Conservation (phyloP, 108 stramenopile genomes). For the Pseudonitzschia pungens region DNA sequence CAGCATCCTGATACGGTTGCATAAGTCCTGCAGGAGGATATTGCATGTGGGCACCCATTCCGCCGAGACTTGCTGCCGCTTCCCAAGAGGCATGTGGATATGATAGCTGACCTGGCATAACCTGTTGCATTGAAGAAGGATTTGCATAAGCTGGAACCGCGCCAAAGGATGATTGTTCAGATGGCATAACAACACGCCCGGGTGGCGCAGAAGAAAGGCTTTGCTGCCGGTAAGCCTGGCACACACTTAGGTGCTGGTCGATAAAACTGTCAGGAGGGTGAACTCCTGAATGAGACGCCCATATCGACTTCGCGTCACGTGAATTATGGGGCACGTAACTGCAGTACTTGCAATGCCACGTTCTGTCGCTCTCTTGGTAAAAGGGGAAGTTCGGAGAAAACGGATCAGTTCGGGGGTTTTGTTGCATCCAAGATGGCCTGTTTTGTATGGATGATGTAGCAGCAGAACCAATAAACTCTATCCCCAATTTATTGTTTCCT, state of each 20-base stretch:
- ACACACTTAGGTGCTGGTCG: conserved; percentile 56
- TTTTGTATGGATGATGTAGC: background rate
- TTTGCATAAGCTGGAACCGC: background rate
- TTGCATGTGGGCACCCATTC: background rate
- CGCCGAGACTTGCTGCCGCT: background rate
- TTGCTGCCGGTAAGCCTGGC: conserved; percentile 47
- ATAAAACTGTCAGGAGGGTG: conserved; percentile 55
- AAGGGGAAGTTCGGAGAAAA: conserved; percentile 42
- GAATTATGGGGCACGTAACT: conserved; percentile 39
- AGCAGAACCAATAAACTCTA: conserved; percentile 25
- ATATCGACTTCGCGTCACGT: conserved; percentile 45
- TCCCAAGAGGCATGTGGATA: conserved; percentile 5
- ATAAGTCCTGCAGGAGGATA: background rate
- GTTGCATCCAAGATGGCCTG: background rate
- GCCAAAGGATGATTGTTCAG: background rate
- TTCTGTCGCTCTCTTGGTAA: conserved; percentile 40
- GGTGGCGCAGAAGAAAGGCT: conserved; percentile 11
- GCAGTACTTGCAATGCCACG: conserved; percentile 60
- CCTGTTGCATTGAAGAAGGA: background rate
- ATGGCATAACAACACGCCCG: conserved; percentile 16
- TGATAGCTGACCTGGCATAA: conserved; percentile 2
- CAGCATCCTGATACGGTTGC: background rate
- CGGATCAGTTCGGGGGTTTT: background rate
- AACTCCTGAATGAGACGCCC: conserved; percentile 36
- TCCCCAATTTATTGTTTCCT: conserved; percentile 39